These are phyloP conservation scores for Pleurotus eryngii DNA, from an alignment of 768 basidiomycete species.

Conservation along the genomic window DNA sequence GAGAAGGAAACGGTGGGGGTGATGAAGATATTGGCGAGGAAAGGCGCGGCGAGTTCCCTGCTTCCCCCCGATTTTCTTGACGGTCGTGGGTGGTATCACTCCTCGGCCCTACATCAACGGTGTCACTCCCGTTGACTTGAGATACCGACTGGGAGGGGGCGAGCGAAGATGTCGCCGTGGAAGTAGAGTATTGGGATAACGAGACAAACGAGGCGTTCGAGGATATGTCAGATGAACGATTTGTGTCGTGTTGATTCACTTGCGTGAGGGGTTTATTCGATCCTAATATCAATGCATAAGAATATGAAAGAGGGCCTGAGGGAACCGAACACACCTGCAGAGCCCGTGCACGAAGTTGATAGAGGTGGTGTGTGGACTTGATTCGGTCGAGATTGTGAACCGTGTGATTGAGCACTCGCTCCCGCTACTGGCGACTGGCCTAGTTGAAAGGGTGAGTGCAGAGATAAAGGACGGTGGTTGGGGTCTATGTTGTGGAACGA, in stretches of 20 bases:
- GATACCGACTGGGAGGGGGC: conserved; percentile 79
- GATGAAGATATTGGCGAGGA: too few relatives aligned
- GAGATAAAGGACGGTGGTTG: too few relatives aligned
- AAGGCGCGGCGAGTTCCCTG: too few relatives aligned
- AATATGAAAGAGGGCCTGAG: not conserved
- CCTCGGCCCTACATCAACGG: not conserved
- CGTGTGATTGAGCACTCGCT: too few relatives aligned
- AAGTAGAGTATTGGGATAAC: conserved; percentile 18
- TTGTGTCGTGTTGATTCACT: conserved; percentile 1
- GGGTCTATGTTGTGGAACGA: too few relatives aligned
- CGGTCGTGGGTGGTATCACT: not conserved
- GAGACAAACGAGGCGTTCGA: not conserved
- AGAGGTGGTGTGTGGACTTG: too few relatives aligned
- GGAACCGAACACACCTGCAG: not conserved
- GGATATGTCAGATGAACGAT: not conserved
- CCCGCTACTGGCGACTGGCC: too few relatives aligned
- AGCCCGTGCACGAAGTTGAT: not conserved
- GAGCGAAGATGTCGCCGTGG: conserved; percentile 42
- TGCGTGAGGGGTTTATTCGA: conserved; percentile 26
- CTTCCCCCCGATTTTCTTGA: not conserved
- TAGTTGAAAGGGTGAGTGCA: too few relatives aligned
- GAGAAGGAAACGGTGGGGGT: not conserved
- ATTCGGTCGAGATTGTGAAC: too few relatives aligned
- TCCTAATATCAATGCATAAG: not conserved
- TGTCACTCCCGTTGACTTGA: conserved; percentile 38